Evolutionary conservation across 495 filamentous ascomycete species (phyloP).

Genomic region (Hypomontagnella submonticulosa): DNA sequence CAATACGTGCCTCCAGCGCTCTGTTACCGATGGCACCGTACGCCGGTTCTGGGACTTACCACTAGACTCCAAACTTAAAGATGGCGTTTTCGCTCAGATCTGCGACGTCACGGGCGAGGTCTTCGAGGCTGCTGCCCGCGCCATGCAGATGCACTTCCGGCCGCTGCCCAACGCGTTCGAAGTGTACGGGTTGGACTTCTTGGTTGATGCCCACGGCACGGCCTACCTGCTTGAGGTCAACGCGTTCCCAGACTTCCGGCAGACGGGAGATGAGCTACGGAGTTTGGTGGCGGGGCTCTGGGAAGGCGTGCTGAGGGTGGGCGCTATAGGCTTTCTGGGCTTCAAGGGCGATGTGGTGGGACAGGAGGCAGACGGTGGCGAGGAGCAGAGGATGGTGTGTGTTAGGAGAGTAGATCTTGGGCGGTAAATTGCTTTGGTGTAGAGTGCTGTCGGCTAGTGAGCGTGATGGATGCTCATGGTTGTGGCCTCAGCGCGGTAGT

Average conservation of each 20-base stretch:
- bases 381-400: constrained; percentile 39
- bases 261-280: constrained; percentile 81
- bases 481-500: too few species aligned
- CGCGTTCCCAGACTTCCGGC: constrained; percentile 92
- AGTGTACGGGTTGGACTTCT: constrained; percentile 89
- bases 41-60: constrained; percentile 76
- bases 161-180: constrained; percentile 88
- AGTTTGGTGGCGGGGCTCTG: constrained; percentile 79
- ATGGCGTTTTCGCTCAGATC: constrained; percentile 77
- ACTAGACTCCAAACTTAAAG: constrained; percentile 51
- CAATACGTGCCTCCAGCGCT: constrained; percentile 91
- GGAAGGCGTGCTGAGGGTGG: constrained; percentile 73
- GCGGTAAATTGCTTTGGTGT: constrained; percentile 20
- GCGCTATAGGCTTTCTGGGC: constrained; percentile 56
- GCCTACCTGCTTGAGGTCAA: constrained; percentile 93
- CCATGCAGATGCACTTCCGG: constrained; percentile 91
- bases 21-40: constrained; percentile 58
- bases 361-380: constrained; percentile 17
- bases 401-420: constrained; percentile 45
- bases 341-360: constrained; percentile 30
- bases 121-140: constrained; percentile 84
- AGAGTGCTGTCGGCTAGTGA: not conserved
- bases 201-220: constrained; percentile 73
- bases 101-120: constrained; percentile 74
- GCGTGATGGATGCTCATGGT: not conserved